These are phyloP conservation scores for Emmonsiellopsis sp. DNA, from an alignment of 2,329 filamentous ascomycete genomes.

Conservation along the genomic window DNA sequence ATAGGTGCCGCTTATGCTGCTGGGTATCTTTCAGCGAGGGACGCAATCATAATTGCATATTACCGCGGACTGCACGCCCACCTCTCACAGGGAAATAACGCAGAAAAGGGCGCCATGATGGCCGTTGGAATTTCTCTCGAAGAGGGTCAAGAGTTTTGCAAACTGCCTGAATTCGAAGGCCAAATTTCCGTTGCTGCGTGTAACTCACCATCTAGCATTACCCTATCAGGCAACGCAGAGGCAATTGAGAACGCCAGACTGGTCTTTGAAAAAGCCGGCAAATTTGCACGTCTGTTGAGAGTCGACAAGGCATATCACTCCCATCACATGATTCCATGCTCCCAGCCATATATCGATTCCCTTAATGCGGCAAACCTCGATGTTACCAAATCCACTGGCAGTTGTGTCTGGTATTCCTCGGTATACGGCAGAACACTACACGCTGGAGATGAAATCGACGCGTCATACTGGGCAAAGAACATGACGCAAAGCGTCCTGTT, in stretches of 20 bases:
- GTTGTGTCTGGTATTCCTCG: conserved; percentile 3
- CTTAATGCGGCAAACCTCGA: neutral
- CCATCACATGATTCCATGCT: conserved; percentile 13
- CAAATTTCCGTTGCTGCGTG: conserved; percentile 23
- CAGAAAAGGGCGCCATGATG: conserved; percentile 10
- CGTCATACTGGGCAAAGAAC: conserved; percentile 17
- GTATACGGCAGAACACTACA: conserved; percentile 1
- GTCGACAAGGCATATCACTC: conserved; percentile 20
- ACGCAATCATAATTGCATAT: conserved; percentile 41
- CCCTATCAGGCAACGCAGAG: conserved; percentile 24
- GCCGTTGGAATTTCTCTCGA: conserved; percentile 8
- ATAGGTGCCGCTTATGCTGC: conserved; percentile 14
- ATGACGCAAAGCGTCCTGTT: conserved; percentile 13
- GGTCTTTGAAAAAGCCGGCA: conserved; percentile 12
- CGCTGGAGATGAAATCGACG: neutral
- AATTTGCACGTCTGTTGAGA: conserved; percentile 13
- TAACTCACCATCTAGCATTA: conserved; percentile 30
- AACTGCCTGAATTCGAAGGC: conserved; percentile 10
- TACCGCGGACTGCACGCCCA: conserved; percentile 14
- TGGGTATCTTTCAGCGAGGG: conserved; percentile 22
- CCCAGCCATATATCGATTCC: conserved; percentile 8
- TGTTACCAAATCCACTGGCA: neutral
- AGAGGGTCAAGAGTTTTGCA: conserved; percentile 7
- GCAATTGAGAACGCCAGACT: conserved; percentile 18
- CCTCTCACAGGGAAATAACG: conserved; percentile 5